phyloP scores from a whole-genome alignment of 108 stramenopile species.

The Cyclotella atomus region DNA sequence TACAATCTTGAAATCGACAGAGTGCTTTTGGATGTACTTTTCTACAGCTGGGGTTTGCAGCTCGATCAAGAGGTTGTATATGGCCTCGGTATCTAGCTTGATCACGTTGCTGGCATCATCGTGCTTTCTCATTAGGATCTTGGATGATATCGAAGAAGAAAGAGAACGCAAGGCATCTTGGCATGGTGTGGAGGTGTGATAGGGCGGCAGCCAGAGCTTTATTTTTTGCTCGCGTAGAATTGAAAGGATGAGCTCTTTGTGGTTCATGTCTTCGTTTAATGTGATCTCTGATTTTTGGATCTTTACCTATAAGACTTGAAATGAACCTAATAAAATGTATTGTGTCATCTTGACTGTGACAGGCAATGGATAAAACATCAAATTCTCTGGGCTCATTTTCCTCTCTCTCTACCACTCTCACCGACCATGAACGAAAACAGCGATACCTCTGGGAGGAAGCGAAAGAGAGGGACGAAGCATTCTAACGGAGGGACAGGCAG shows the following conservation, averaged over 20 bases:
- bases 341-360: too few species aligned
- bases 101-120: too few species aligned
- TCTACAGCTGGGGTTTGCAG: slow-evolving; percentile 19
- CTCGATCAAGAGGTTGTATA: slow-evolving; percentile 11
- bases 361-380: too few species aligned
- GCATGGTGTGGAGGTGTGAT: slow-evolving; percentile 1
- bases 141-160: background rate
- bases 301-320: too few species aligned
- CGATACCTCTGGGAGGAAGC: too few species aligned
- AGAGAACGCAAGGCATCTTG: background rate
- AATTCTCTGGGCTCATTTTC: too few species aligned
- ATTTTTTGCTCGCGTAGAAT: slow-evolving; percentile 26
- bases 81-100: background rate
- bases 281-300: too few species aligned
- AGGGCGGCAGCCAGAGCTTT: slow-evolving; percentile 26
- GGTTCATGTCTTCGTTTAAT: background rate
- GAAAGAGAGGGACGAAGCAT: too few species aligned
- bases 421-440: too few species aligned
- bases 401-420: too few species aligned
- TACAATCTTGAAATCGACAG: slow-evolving; percentile 10
- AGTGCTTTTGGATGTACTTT: slow-evolving; percentile 11
- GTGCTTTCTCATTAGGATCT: background rate
- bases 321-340: too few species aligned
- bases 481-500: too few species aligned
- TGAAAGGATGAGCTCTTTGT: slow-evolving; percentile 20